Evolutionary conservation across 257 asterid species (phyloP), one percentile per base, ranked within the genome.

Genomic region (Haberlea rhodopensis): DNA sequence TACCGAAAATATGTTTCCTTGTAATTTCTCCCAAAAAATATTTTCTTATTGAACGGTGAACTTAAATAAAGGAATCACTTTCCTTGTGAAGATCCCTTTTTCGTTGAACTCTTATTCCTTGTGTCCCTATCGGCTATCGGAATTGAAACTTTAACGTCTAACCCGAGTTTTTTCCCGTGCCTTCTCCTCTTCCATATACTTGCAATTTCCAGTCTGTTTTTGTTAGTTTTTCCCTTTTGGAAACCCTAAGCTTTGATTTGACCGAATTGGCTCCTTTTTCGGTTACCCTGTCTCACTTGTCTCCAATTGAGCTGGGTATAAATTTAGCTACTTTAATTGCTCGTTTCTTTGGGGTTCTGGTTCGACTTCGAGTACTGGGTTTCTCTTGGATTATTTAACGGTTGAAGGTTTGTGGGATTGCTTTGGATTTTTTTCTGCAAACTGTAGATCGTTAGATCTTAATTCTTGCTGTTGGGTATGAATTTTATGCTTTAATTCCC

Each of bases 251-350:
- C 60, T 21, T 54, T 56, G 51, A 34, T 58, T 62, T 72, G 66
- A 46, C 43, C 48, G 31, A 52, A 37, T 72, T 69, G 73, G 66
- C 73, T 34, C 15, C n/a, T 22, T 57, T 63, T 6, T 69, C 31
- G 23, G 64, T 63, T 71, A 48, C 40, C 66, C 25, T 48, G 73
- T 62, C 69, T 72, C 70, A 51, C 48, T 49, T 62, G 70, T 71
- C 74, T 68, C 74, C 62, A 51, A 55, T 75, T 67, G 75, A 79
- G 68, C 26, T 80, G 75, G 91, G 89, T 85, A 79, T 61, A 85
- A 62, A 46, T 65, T 24, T 22, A 43, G 34, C 37, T 67, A 26
- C 40, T 68, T 68, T 52, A 21, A 66, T 46, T 32, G 20, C 63
- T 56, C 16, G 34, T 19, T 45, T 53, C 27, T 49, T 64, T 54